Percentiles rank a stretch among this genome's conserved stretches.
Conservation (phyloP, 345 rosid species). For the Melastoma malabathricum region DNA sequence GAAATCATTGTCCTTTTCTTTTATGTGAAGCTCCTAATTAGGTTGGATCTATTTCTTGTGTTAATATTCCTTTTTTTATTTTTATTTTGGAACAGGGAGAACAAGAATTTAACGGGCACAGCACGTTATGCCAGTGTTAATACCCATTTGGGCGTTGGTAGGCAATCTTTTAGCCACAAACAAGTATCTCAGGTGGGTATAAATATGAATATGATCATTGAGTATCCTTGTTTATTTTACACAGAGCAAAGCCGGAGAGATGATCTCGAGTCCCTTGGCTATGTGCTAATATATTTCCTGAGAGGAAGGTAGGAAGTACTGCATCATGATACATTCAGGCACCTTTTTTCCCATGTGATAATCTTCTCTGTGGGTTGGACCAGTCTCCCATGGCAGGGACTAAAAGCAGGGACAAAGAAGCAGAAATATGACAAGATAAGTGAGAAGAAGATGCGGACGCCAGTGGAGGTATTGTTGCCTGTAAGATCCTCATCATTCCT, state of each 20-base stretch:
- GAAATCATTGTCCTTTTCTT: too few species aligned
- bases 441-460: conserved; percentile 85
- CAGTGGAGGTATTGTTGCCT: conserved; percentile 51
- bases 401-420: conserved; percentile 89
- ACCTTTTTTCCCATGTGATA: conserved; percentile 1
- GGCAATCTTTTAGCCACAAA: conserved; percentile 5
- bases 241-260: conserved; percentile 99
- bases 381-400: conserved; percentile 98
- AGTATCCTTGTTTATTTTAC: conserved; percentile 2
- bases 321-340: neutral
- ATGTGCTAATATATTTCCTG: conserved; percentile 87
- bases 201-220: neutral
- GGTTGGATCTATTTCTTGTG: neutral
- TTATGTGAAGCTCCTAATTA: too few species aligned
- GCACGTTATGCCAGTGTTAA: conserved; percentile 96
- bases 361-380: conserved; percentile 8
- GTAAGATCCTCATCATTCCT: neutral
- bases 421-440: conserved; percentile 95
- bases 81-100: conserved; percentile 45
- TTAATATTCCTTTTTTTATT: neutral
- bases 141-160: conserved; percentile 93
- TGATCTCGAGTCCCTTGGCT: conserved; percentile 96
- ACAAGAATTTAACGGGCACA: conserved; percentile 89
- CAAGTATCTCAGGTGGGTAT: conserved; percentile 1
- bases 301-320: conserved; percentile 62